Percentiles rank a stretch among this genome's conserved stretches.
Conservation (phyloP, 2,329 filamentous ascomycete species). For the Colletotrichum kahawae region DNA sequence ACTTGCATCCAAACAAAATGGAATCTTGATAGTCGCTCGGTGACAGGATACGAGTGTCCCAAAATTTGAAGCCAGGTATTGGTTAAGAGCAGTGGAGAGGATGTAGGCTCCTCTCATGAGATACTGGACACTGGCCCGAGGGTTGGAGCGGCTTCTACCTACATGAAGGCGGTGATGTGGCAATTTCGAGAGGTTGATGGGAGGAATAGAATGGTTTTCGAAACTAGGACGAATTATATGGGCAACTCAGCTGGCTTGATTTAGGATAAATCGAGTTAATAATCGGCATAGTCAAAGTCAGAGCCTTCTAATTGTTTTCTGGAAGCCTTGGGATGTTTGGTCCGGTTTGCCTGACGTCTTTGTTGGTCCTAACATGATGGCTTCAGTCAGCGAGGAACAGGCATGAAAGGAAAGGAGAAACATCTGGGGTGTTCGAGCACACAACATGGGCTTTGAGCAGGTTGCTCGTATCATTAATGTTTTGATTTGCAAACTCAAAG, state of each 20-base stretch:
- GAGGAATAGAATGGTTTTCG: fast-evolving
- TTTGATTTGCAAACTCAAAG: fast-evolving
- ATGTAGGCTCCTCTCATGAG: fast-evolving
- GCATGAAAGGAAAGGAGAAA: neutral
- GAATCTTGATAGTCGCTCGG: neutral
- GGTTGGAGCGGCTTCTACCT: neutral
- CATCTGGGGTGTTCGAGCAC: neutral
- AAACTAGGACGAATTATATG: fast-evolving
- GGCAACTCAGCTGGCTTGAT: neutral
- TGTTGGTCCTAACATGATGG: neutral
- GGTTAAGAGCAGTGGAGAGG: fast-evolving
- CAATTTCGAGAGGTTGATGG: neutral
- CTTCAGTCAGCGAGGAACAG: neutral
- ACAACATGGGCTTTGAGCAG: neutral
- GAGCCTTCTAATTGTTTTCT: neutral
- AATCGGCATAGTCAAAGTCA: neutral
- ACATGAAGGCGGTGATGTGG: neutral
- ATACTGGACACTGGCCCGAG: neutral
- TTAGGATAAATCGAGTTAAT: fast-evolving
- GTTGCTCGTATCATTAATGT: neutral
- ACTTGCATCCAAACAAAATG: neutral
- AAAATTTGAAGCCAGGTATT: neutral
- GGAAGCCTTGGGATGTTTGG: neutral
- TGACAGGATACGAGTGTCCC: neutral
- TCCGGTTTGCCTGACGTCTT: neutral